These are phyloP conservation scores for Suhomyces choctaworum DNA, from an alignment of 1,139 yeast genomes.

Conservation along the genomic window DNA sequence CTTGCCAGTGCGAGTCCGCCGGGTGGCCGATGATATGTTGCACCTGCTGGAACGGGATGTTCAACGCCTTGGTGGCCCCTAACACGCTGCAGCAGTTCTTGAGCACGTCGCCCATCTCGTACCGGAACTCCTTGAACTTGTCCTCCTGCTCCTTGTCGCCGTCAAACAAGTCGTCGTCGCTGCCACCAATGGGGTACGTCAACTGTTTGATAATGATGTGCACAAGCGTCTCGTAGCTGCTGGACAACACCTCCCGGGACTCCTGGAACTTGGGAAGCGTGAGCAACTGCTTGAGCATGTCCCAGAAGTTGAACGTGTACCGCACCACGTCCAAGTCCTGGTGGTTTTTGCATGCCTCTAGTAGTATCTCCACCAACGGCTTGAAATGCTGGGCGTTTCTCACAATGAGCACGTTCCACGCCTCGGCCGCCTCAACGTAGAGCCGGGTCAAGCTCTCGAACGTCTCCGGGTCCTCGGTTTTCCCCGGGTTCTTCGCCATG, in stretches of 20 bases:
- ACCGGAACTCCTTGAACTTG: constrained; percentile 88
- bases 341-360: constrained; percentile 61
- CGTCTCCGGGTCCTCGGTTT: constrained; percentile 64
- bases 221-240: constrained; percentile 64
- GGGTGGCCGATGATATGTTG: constrained; percentile 39
- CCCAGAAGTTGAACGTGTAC: constrained; percentile 94
- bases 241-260: constrained; percentile 57
- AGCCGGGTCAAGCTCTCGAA: constrained; percentile 74
- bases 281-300: constrained; percentile 71
- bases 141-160: constrained; percentile 84
- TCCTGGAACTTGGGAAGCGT: constrained; percentile 61
- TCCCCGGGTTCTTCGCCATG: constrained; percentile 33
- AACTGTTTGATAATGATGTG: constrained; percentile 70
- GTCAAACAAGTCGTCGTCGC: constrained; percentile 48
- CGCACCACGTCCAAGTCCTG: constrained; percentile 87
- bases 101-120: constrained; percentile 94
- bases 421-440: constrained; percentile 90
- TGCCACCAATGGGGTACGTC: constrained; percentile 63
- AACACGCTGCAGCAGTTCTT: constrained; percentile 92
- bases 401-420: constrained; percentile 90
- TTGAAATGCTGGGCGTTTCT: constrained; percentile 69
- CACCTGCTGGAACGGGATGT: constrained; percentile 58
- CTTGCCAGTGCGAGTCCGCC: constrained; percentile 64
- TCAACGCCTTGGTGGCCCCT: constrained; percentile 71
- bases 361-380: constrained; percentile 72